Conservation (phyloP, 352 stramenopile genomes). For the Saprolegnia diclina region DNA sequence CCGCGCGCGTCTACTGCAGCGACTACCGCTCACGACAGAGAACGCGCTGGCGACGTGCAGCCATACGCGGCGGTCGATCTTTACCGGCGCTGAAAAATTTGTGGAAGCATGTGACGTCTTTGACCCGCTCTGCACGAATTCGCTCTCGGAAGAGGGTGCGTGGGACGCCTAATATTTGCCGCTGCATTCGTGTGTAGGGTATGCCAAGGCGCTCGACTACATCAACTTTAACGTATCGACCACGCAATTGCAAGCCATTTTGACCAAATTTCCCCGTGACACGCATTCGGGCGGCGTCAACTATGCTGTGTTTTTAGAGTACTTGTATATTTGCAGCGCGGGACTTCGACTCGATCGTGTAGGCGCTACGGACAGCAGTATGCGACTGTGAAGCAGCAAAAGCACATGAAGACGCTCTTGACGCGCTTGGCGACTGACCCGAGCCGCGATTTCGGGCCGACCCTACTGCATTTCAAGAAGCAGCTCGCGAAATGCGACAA, state of each 20-base stretch:
- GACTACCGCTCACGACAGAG: neutral
- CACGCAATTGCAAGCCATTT: constrained; percentile 37
- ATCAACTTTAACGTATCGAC: constrained; percentile 33
- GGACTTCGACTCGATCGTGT: neutral
- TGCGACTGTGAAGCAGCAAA: constrained; percentile 12
- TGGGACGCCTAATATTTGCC: no score
- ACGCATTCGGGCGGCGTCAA: constrained; percentile 32
- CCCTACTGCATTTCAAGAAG: constrained; percentile 9
- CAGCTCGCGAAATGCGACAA: constrained; percentile 17
- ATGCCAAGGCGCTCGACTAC: constrained; percentile 33
- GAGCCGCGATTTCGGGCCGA: neutral
- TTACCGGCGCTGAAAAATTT: constrained; percentile 51
- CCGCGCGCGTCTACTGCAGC: constrained; percentile 36
- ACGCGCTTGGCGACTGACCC: constrained; percentile 18
- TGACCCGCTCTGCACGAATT: constrained; percentile 36
- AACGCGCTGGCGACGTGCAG: neutral
- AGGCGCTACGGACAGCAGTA: constrained; percentile 20
- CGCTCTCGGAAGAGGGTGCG: constrained; percentile 42
- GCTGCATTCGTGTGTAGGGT: constrained; percentile 37
- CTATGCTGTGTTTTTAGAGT: constrained; percentile 49
- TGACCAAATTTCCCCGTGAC: constrained; percentile 44
- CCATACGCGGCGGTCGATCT: constrained; percentile 38
- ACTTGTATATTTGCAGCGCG: no score
- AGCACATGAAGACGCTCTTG: constrained; percentile 17
- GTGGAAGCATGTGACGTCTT: constrained; percentile 41